Percentiles rank a stretch among this genome's conserved stretches.
These are phyloP conservation scores for Ascosphaera apis DNA, from an alignment of 2,329 filamentous ascomycete species.

Conservation along the genomic window DNA sequence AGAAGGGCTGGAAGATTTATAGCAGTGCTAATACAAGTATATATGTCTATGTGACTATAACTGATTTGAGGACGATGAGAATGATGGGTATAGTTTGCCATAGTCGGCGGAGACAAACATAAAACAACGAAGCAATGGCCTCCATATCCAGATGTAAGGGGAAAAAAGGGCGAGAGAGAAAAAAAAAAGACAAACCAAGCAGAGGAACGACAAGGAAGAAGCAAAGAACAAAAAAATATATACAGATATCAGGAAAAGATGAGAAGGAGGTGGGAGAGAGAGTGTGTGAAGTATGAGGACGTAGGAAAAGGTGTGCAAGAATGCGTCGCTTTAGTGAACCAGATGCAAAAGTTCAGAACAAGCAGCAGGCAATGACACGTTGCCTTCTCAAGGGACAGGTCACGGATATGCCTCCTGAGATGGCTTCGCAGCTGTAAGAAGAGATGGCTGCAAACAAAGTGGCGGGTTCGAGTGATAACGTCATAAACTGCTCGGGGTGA, in stretches of 20 bases:
- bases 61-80: not conserved
- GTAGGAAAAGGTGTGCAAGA: not conserved
- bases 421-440: too few species aligned
- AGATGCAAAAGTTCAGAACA: slow-evolving; percentile 2
- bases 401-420: too few species aligned
- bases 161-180: not conserved
- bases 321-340: too few species aligned
- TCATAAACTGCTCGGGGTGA: too few species aligned
- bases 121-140: not conserved
- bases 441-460: too few species aligned
- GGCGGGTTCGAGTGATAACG: too few species aligned
- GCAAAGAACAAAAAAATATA: not conserved
- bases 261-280: not conserved
- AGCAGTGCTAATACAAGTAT: not conserved
- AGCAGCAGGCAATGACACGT: not conserved
- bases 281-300: not conserved
- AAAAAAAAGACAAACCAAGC: not conserved
- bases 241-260: not conserved
- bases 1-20: too few species aligned
- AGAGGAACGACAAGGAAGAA: not conserved
- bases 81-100: not conserved
- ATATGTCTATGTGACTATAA: not conserved
- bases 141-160: not conserved
- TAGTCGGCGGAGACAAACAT: not conserved
- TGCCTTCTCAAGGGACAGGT: too few species aligned